These are phyloP conservation scores for Calonectria ilicicola DNA, from an alignment of 2,329 filamentous ascomycete species.

Conservation along the genomic window DNA sequence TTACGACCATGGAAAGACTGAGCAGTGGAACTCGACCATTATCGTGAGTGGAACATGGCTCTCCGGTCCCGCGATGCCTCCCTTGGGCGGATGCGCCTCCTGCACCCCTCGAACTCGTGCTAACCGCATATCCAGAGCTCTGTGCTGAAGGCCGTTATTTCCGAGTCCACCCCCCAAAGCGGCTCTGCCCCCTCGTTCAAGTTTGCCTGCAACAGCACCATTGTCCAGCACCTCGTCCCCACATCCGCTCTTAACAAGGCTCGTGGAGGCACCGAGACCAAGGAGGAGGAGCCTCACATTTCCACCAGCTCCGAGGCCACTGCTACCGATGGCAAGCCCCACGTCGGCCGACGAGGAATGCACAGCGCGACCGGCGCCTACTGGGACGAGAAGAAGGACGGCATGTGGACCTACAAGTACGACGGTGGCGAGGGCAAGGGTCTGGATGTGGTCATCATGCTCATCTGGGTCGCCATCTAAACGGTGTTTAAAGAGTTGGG, in stretches of 20 bases:
- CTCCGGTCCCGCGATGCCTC: background rate
- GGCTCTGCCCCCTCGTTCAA: conserved; percentile 79
- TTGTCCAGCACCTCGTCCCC: conserved; percentile 90
- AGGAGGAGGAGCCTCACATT: conserved; percentile 63
- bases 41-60: conserved; percentile 70
- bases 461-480: conserved; percentile 83
- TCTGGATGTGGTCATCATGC: conserved; percentile 76
- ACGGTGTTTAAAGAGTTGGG: conserved; percentile 17
- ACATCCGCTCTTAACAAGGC: conserved; percentile 73
- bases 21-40: conserved; percentile 91
- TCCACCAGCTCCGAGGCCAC: conserved; percentile 66
- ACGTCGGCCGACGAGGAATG: conserved; percentile 89
- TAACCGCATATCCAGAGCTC: conserved; percentile 67
- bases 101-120: conserved; percentile 6
- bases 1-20: conserved; percentile 90
- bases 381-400: conserved; percentile 92
- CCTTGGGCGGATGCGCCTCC: background rate
- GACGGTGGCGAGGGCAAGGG: conserved; percentile 76
- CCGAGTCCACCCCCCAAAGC: conserved; percentile 73
- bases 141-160: conserved; percentile 82
- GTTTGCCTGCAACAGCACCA: conserved; percentile 97
- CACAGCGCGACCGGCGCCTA: conserved; percentile 87
- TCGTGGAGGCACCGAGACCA: conserved; percentile 61
- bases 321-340: conserved; percentile 74
- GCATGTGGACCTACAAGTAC: conserved; percentile 91